A percentile compares a stretch with the other conserved stretches of the same genome.
phyloP scores from a whole-genome alignment of 768 basidiomycete genomes.

The Hericium coralloides region DNA sequence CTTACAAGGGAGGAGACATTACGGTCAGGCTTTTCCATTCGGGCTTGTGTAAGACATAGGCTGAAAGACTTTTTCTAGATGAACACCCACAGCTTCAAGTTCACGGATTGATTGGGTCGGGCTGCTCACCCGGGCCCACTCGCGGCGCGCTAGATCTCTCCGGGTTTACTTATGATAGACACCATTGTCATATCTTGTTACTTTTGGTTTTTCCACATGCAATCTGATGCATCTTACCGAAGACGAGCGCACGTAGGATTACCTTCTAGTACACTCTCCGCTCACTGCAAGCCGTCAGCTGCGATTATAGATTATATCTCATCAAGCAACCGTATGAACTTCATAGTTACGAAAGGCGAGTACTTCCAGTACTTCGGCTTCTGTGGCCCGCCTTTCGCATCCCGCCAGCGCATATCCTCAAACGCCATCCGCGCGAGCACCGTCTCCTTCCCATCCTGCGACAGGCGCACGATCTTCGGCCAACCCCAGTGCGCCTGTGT shows the following conservation, averaged over 20 bases:
- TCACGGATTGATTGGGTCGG: conserved; percentile 33
- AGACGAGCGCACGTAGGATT: neutral
- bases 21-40: conserved; percentile 40
- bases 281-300: neutral
- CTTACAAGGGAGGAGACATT: conserved; percentile 91
- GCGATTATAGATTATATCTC: conserved; percentile 4
- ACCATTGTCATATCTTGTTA: too few species aligned
- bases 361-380: neutral
- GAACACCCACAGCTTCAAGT: conserved; percentile 84
- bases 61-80: conserved; percentile 34
- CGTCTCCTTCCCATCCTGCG: conserved; percentile 3
- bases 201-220: too few species aligned
- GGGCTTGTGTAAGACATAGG: neutral
- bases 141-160: too few species aligned
- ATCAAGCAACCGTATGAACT: conserved; percentile 14
- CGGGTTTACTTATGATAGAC: too few species aligned
- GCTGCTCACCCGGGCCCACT: too few species aligned
- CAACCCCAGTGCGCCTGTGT: conserved; percentile 32
- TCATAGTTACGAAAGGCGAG: conserved; percentile 3
- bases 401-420: conserved; percentile 10
- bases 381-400: neutral
- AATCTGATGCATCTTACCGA: neutral
- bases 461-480: conserved; percentile 32
- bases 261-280: too few species aligned
- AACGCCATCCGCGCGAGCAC: conserved; percentile 7